Base-by-base conservation (phyloP, 2,329 filamentous ascomycete genomes). In the Diaporthe sp. region DNA sequence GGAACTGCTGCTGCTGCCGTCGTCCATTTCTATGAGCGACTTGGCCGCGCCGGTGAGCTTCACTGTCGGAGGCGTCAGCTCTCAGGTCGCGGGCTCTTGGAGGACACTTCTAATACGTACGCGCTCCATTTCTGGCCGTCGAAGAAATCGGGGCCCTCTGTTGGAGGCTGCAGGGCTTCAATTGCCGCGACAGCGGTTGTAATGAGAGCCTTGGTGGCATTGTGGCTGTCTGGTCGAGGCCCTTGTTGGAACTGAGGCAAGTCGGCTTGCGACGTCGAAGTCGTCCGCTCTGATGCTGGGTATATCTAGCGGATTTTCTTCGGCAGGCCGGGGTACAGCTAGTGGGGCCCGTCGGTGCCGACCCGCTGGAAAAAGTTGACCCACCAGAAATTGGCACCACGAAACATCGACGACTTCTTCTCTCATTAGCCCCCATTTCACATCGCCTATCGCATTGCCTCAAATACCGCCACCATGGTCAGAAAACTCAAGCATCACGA, bases 401-500 rank as follows among this genome's bases (percentile, higher is more conserved):
- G 72, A 53, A 68, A 49, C 61, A 61, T 39, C 22, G 25, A 53
- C 72, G 13, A 44, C 58, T 53, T 73, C 69, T 42, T 51, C 19
- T 55, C 49, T 65, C 34, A 42, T 22, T n/a, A 34, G 34, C 9
- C 17, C 62, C 10, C 22, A 28, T 53, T 22, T 34, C 42, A 34
- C 31, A 57, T 46, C 39, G 25, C 25, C 39, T 6, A 51, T 22
- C 31, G 19, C 17, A 22, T 25, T 37, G 34, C 42, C 22, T 17
- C 62, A 69, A 57, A 57, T 71, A 37, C 55, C 49, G 75, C 61
- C 83, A 89, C 79, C 34, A 98, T 98, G 97, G 95, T 98, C 79
- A 94, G 97, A 81, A 95, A 98, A 88, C 92, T 99, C 83, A 98
- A 98, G 87, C 92, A 98, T 86, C 96, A 98, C 86, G 97, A 99